A percentile compares a stretch with the other conserved stretches of the same genome.
phyloP scores from a whole-genome alignment of 805 yeast genomes.

The Candida vaughaniae region DNA sequence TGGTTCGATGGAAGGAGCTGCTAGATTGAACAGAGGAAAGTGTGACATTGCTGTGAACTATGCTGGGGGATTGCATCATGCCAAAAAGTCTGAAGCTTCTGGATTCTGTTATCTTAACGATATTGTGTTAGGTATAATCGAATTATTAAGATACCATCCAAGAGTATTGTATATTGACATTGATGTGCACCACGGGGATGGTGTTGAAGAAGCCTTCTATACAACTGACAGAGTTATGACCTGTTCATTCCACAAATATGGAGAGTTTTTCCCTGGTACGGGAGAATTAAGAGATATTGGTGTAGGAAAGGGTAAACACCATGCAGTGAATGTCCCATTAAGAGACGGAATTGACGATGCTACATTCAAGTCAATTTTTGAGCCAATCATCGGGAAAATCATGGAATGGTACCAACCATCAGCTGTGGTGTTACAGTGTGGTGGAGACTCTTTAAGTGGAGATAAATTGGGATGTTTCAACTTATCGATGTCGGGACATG shows the following conservation, averaged over 20 bases:
- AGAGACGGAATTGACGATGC: slow-evolving; percentile 96
- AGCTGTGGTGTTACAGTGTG: slow-evolving; percentile 96
- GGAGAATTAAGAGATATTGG: slow-evolving; percentile 92
- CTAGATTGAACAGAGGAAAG: slow-evolving; percentile 79
- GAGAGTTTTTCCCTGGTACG: slow-evolving; percentile 97
- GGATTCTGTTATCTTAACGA: slow-evolving; percentile 97
- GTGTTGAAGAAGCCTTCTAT: slow-evolving; percentile 96
- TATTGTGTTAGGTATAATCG: slow-evolving; percentile 85
- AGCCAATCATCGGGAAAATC: slow-evolving; percentile 77
- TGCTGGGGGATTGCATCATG: slow-evolving; percentile 98
- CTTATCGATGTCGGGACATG: slow-evolving; percentile 90
- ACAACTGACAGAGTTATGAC: slow-evolving; percentile 96
- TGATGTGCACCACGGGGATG: slow-evolving; percentile 97
- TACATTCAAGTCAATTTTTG: slow-evolving; percentile 79
- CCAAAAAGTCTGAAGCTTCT: slow-evolving; percentile 92
- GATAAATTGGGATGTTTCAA: slow-evolving; percentile 96
- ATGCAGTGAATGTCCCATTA: slow-evolving; percentile 87
- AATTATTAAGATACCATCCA: slow-evolving; percentile 84
- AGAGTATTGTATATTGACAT: slow-evolving; percentile 91
- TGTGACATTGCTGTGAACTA: slow-evolving; percentile 95
- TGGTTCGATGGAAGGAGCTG: slow-evolving; percentile 92
- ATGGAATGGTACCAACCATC: slow-evolving; percentile 91
- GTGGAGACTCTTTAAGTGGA: slow-evolving; percentile 95
- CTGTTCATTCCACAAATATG: slow-evolving; percentile 92
- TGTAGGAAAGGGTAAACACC: slow-evolving; percentile 85